Evolutionary conservation across 306 rosid species (phyloP), one percentile per base, ranked within the genome.

Genomic region (Lithocarpus polystachyus): DNA sequence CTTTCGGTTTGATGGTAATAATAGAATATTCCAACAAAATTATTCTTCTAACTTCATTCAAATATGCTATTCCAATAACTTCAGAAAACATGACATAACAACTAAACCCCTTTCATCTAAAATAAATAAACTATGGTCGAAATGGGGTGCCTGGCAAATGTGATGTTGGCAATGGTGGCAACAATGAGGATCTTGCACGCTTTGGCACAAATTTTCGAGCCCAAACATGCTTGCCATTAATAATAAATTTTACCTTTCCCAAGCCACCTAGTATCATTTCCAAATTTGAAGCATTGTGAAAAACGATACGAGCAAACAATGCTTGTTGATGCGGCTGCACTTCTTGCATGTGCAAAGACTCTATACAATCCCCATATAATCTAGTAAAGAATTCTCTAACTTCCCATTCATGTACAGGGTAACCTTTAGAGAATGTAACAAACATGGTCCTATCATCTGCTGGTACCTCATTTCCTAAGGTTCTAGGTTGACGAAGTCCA

Each of bases 191-290:
- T 54, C 10, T 73, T 0, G 84, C 2, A 5, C 82, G 81, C 56
- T 84, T 93, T 0, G 98, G 93, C 24, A 88, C 89, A 65, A 84
- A 94, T 54, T 85, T 90, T 13, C 97, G 22, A 8, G 88, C 92
- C 94, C 98, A 94, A 0, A 89, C 90, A 54, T 94, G 96, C 75
- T 92, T 94, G 3, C 96, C 96, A 56, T 88, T 90, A 75, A 94
- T 92, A 1, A 86, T 73, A 57, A 88, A 92, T 40, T 92, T 94
- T 4, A 73, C 92, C 29, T 84, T 92, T 0, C 7, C 29, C 31
- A 56, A 70, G 4, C 96, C 96, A 18, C 79, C 26, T 1, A 94
- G 88, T 8, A 94, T 82, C 74, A 19, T 13, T 1, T 89, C 88
- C 73, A 90, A 82, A 51, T 84, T 80, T 2, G 84, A 48, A 1